Evolutionary conservation across 495 filamentous ascomycete genomes (phyloP).

Genomic region (Pyronema omphalodes): DNA sequence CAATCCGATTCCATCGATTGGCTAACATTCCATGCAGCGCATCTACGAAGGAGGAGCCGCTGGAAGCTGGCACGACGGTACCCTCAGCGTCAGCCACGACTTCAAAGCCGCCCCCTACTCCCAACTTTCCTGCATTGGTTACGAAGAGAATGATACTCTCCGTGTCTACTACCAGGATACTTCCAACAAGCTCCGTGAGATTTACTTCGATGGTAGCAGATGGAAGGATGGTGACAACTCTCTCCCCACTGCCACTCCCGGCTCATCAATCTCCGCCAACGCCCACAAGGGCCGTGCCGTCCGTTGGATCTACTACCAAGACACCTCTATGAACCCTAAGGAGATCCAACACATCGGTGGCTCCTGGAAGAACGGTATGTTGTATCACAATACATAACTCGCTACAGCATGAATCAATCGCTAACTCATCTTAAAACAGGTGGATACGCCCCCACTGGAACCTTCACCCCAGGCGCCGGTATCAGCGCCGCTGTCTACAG

Average conservation of each 20-base stretch:
- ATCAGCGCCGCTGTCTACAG: constrained; percentile 1
- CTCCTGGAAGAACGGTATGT: constrained; percentile 3
- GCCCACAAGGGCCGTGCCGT: background rate
- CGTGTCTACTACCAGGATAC: constrained; percentile 11
- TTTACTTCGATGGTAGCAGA: background rate
- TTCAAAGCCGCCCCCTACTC: constrained; percentile 7
- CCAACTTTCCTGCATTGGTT: constrained; percentile 4
- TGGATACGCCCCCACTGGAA: background rate
- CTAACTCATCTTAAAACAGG: background rate
- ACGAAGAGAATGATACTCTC: background rate
- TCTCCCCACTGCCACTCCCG: constrained; percentile 4
- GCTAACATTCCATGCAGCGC: background rate
- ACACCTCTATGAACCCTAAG: background rate
- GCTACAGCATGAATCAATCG: background rate
- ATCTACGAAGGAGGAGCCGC: background rate
- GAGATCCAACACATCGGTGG: background rate
- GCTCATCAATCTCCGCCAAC: constrained; percentile 1
- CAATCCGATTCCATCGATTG: no score
- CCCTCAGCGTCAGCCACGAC: background rate
- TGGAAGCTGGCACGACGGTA: constrained; percentile 7
- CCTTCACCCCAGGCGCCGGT: background rate
- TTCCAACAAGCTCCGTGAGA: constrained; percentile 4
- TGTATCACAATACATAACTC: no score
- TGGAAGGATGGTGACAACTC: constrained; percentile 1
- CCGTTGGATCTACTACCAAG: constrained; percentile 5